Evolutionary conservation across 2,329 filamentous ascomycete genomes (phyloP), one percentile per base, ranked within the genome.

Genomic region (Penicillium sp.): DNA sequence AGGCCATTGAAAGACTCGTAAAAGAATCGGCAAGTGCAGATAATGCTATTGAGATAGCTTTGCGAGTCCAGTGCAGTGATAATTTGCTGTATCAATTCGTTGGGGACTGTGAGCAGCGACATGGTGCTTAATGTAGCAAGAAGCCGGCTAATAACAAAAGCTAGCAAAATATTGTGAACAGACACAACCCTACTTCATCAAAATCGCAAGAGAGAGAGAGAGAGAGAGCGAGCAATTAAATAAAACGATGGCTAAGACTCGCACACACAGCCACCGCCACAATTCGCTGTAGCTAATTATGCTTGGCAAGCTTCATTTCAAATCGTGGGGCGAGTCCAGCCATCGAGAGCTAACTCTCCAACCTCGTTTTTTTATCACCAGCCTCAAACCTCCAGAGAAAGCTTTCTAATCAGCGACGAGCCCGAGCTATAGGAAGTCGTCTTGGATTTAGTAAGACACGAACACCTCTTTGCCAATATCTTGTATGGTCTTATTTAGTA

Each of bases 181-280:
- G 26, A 41, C 21, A 41, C 23, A 26, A 7, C 39, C 2, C 39
- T 41, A 15, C 7, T 41, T 18, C 15, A 29, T 27, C 23, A 29
- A 15, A 29, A 27, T 15, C 39, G 39, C 13, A 41, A 27, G 34
- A 17, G 17, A 39, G 12, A 39, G 2, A 18, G 17, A 18, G 39
- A 27, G 34, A 17, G 17, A 39, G 12, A 39, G 2, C 12, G 17
- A 18, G 39, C 4, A 8, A 41, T 17, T 26, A 27, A 41, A 29
- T 41, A 12, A 24, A n/a, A 29, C 39, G 18, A 39, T 20, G 39
- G 39, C 39, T 41, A 24, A 29, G 39, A 27, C 23, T 7, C 37
- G n/a, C n/a, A 13, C 39, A 41, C 39, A 41, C 39, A 29, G 39
- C 39, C 39, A 41, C 39, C 39, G 12, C 39, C 39, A 41, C 23